These are phyloP conservation scores for Fibroporia radiculosa DNA, from an alignment of 768 basidiomycete genomes.

Conservation along the genomic window DNA sequence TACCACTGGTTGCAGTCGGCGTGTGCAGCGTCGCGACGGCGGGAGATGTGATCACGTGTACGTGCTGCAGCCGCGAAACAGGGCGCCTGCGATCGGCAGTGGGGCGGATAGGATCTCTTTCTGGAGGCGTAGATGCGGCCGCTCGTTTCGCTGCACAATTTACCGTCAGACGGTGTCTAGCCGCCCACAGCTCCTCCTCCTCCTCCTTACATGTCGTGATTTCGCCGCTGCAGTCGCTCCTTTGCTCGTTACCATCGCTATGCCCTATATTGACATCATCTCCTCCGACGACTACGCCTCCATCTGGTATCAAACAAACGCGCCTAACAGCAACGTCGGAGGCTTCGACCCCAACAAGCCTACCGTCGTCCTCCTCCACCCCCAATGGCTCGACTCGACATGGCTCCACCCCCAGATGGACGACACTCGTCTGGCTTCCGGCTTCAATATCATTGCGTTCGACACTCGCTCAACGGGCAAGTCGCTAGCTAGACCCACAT, in stretches of 20 bases:
- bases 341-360: constrained; percentile 61
- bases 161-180: too few species aligned
- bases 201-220: constrained; percentile 4
- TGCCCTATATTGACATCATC: constrained; percentile 66
- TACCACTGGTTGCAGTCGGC: too few species aligned
- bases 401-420: constrained; percentile 64
- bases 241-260: constrained; percentile 19
- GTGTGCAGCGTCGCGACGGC: too few species aligned
- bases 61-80: too few species aligned
- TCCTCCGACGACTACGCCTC: constrained; percentile 59
- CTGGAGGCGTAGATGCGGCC: too few species aligned
- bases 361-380: constrained; percentile 61
- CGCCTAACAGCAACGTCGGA: constrained; percentile 48
- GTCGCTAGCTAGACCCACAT: constrained; percentile 45
- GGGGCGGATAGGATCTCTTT: too few species aligned
- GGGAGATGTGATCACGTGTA: too few species aligned
- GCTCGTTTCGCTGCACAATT: too few species aligned
- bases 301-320: constrained; percentile 67
- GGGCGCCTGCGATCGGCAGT: too few species aligned
- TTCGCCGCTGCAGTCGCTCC: constrained; percentile 1
- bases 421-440: constrained; percentile 49
- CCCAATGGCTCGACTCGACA: constrained; percentile 57
- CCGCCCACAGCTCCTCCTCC: neutral
- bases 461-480: constrained; percentile 61
- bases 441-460: constrained; percentile 69